These are phyloP conservation scores for Immersiella caudata DNA, from an alignment of 495 filamentous ascomycete genomes.

Conservation along the genomic window DNA sequence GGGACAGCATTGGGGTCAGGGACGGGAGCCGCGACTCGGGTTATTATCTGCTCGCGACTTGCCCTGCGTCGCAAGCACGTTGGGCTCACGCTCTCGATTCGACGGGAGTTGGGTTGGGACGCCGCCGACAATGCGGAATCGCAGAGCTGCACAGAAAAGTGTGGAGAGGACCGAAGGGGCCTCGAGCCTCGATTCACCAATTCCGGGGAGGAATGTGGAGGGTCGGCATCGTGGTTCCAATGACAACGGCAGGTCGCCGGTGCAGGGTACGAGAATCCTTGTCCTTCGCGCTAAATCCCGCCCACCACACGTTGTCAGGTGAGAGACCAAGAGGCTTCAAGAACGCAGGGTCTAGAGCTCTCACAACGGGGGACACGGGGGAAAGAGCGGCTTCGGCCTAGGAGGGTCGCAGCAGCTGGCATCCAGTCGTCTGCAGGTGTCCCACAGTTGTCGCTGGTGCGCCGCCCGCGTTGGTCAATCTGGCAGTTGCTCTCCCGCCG, in stretches of 20 bases:
- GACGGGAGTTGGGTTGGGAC: constrained; percentile 28
- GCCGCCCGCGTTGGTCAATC: constrained; percentile 32
- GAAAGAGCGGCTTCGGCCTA: constrained; percentile 17
- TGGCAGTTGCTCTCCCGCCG: constrained; percentile 8
- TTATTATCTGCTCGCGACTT: constrained; percentile 33
- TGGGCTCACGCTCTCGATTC: constrained; percentile 37
- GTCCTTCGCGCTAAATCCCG: constrained; percentile 30
- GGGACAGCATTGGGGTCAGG: neutral
- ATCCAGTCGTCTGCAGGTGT: constrained; percentile 19
- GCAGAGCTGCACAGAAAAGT: constrained; percentile 30
- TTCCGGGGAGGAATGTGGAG: constrained; percentile 24
- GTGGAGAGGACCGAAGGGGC: constrained; percentile 19
- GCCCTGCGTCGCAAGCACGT: constrained; percentile 15
- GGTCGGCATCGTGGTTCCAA: constrained; percentile 36
- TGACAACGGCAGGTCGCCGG: constrained; percentile 19
- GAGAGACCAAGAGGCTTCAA: constrained; percentile 31
- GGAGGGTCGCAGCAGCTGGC: constrained; percentile 21
- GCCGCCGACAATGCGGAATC: constrained; percentile 19
- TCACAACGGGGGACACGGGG: neutral
- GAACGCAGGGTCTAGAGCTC: constrained; percentile 4
- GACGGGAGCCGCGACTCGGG: constrained; percentile 27
- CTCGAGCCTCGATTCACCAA: constrained; percentile 10
- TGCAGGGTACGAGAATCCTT: constrained; percentile 18
- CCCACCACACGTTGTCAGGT: constrained; percentile 39
- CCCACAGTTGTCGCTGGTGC: neutral